A percentile compares a stretch with the other conserved stretches of the same genome.
Conservation (phyloP, 371 early-diverging fungal species). For the Scutellospora calospora region DNA sequence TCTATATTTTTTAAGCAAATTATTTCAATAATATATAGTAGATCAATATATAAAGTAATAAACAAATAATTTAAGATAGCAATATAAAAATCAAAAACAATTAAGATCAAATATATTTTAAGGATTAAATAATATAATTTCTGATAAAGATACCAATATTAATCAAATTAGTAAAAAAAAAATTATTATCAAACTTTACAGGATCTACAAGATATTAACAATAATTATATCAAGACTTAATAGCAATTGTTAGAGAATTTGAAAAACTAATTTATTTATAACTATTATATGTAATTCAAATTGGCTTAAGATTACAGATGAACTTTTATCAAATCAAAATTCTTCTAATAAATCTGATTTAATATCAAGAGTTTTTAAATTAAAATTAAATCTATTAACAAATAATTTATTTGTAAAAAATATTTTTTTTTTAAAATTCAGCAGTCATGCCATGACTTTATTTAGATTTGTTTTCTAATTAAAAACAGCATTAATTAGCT, state of each 20-base stretch:
- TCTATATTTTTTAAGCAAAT: neutral
- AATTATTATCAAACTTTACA: neutral
- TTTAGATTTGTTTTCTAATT: no score
- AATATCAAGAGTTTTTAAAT: constrained; percentile 4
- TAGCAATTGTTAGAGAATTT: constrained; percentile 30
- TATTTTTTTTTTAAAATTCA: no score
- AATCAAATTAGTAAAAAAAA: neutral
- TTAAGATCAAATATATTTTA: neutral
- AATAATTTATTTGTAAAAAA: neutral
- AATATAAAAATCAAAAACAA: neutral
- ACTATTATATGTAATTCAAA: constrained; percentile 2
- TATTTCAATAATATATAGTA: constrained; percentile 42
- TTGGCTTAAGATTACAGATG: neutral
- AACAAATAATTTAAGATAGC: constrained; percentile 4
- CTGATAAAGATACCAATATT: neutral
- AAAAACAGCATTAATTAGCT: no score
- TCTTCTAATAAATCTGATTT: neutral
- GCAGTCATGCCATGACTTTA: no score
- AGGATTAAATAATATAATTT: neutral
- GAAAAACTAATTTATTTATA: constrained; percentile 1
- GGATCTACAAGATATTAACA: neutral
- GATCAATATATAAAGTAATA: constrained; percentile 44
- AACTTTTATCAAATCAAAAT: constrained; percentile 13
- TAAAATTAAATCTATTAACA: constrained; percentile 12
- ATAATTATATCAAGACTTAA: constrained; percentile 3